Evolutionary conservation across 352 stramenopile species (phyloP), one percentile per base, ranked within the genome.

Genomic region (Globisporangium uncinulatum): DNA sequence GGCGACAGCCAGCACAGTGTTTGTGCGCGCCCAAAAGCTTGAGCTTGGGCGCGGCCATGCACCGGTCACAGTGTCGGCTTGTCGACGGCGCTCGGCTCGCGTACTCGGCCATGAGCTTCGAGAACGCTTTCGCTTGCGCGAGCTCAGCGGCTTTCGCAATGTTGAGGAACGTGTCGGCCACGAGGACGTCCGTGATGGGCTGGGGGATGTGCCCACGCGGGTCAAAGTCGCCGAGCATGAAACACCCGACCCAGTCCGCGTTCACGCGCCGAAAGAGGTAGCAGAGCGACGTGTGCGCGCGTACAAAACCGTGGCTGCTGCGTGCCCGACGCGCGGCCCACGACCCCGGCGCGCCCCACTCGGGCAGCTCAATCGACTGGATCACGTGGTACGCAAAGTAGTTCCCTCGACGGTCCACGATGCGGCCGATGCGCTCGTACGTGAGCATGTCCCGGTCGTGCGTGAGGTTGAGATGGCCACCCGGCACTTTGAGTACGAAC

Each of bases 361-460:
- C 75, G 19, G 76, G 67, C 21, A 88, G 51, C 0, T 85, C 74
- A n/a, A 88, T 69, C n/a, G 71, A 83, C 52, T 88, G 71, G 31
- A 79, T 59, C 31, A 79, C 64, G 51, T 70, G 71, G 57, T 88
- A 88, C 32, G 74, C 74, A 65, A 88, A 88, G 57, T 78, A 76
- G 19, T 73, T 69, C 13, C 72, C 71, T 29, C 65, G 60, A 48
- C 60, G 65, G 54, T 88, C 73, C 17, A 88, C 74, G 48, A 87
- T 84, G 42, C 74, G 75, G 2, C 78, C 78, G 52, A 86, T 79
- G 19, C 76, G 75, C 45, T 85, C 73, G 63, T 81, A 88, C 15
- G 67, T 66, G 10, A 86, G 66, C 47, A 70, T 46, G 44, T 88
- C 78, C 8, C 78, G 75, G 64, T 86, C 75, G 44, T 79, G 68